Percentiles rank a stretch among this genome's conserved stretches.
phyloP scores from a whole-genome alignment of 805 yeast genomes.

The Candida xyloterini region DNA sequence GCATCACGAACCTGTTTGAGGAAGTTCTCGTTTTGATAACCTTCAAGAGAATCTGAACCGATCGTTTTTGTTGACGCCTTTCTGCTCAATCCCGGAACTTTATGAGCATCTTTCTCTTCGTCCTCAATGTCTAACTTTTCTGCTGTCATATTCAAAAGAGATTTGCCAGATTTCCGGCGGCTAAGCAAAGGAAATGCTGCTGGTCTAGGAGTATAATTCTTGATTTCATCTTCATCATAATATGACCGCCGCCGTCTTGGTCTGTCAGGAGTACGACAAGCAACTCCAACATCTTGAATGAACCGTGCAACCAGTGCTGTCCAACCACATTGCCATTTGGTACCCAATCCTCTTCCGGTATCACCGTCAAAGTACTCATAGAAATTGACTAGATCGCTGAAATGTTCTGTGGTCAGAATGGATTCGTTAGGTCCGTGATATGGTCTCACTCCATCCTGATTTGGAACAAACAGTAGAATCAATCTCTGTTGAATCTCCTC shows the following conservation, averaged over 20 bases:
- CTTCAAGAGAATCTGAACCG: conserved; percentile 19
- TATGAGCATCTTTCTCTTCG: conserved; percentile 45
- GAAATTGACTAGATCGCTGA: conserved; percentile 73
- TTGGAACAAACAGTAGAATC: conserved; percentile 70
- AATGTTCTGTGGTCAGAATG: conserved; percentile 58
- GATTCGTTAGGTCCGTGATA: conserved; percentile 66
- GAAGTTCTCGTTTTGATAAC: conserved; percentile 29
- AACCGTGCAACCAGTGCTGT: conserved; percentile 89
- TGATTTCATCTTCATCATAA: conserved; percentile 35
- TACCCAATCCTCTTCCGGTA: conserved; percentile 90
- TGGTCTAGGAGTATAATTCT: conserved; percentile 43
- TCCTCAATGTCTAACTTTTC: conserved; percentile 64
- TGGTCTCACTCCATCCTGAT: conserved; percentile 61
- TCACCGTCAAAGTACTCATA: conserved; percentile 93
- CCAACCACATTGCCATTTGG: conserved; percentile 96
- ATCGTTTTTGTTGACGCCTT: conserved; percentile 28
- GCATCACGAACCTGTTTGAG: conserved; percentile 42
- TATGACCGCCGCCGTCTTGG: conserved; percentile 29
- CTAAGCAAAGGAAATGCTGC: conserved; percentile 38
- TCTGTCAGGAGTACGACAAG: conserved; percentile 51
- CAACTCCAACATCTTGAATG: conserved; percentile 83
- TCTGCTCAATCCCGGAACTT: conserved; percentile 34
- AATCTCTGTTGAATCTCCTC: conserved; percentile 85
- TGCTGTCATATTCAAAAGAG: conserved; percentile 65
- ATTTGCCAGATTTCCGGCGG: conserved; percentile 73